phyloP scores from a whole-genome alignment of 1,284 basidiomycete genomes.

The Rhodotorula sp. region DNA sequence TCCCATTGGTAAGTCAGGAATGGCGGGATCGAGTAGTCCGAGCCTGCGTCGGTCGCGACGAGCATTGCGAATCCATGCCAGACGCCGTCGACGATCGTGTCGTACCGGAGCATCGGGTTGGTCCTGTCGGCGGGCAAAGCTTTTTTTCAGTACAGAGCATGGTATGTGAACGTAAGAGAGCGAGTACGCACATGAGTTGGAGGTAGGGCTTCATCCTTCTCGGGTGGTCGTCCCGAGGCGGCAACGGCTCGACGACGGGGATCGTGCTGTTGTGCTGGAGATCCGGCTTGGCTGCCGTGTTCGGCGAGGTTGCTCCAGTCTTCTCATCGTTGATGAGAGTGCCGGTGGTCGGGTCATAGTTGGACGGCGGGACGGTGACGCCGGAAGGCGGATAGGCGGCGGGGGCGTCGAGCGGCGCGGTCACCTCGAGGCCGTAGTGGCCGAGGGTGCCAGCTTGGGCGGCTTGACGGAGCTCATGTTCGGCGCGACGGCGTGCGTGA shows the following conservation, averaged over 20 bases:
- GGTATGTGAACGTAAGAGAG: no score
- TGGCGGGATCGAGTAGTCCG: conserved; percentile 54
- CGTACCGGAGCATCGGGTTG: conserved; percentile 53
- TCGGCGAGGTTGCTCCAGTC: background rate
- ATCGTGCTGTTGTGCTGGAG: conserved; percentile 12
- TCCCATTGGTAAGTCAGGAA: conserved; percentile 75
- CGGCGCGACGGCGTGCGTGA: conserved; percentile 35
- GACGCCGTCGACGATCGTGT: conserved; percentile 72
- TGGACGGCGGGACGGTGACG: conserved; percentile 5
- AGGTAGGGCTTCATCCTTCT: conserved; percentile 66
- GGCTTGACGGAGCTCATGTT: conserved; percentile 19
- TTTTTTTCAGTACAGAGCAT: background rate
- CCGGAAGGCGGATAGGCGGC: background rate
- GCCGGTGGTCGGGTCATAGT: conserved; percentile 13
- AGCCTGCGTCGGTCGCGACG: conserved; percentile 45
- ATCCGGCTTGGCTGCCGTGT: background rate
- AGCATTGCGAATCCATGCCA: conserved; percentile 67
- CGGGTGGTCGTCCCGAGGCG: conserved; percentile 11
- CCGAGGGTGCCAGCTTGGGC: conserved; percentile 28
- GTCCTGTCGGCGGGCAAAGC: background rate
- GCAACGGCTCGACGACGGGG: conserved; percentile 18
- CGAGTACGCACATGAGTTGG: conserved; percentile 27
- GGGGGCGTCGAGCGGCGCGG: conserved; percentile 25
- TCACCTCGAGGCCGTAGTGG: conserved; percentile 15
- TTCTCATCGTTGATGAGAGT: conserved; percentile 1